Evolutionary conservation across 2,329 filamentous ascomycete species (phyloP).

Genomic region (Aspergillus niger): DNA sequence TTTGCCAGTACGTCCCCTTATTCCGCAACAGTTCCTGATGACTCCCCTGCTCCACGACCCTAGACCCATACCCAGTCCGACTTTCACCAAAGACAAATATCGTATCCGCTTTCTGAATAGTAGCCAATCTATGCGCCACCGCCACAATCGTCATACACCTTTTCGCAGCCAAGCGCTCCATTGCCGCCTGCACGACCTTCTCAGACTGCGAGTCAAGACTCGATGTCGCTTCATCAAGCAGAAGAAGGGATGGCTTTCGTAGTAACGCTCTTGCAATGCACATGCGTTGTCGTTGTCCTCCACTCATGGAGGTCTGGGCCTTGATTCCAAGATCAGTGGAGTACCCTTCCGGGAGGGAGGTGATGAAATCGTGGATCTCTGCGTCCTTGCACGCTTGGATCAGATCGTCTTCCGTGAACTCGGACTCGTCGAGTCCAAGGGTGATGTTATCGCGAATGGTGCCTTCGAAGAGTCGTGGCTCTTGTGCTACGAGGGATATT

Average conservation of each 20-base stretch:
- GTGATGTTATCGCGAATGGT: constrained; percentile 70
- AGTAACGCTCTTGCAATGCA: constrained; percentile 59
- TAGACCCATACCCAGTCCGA: constrained; percentile 31
- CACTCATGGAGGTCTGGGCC: constrained; percentile 52
- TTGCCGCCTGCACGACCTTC: constrained; percentile 67
- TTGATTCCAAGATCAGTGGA: constrained; percentile 53
- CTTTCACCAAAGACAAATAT: constrained; percentile 76
- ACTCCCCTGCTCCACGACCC: constrained; percentile 60
- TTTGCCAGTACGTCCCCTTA: not conserved
- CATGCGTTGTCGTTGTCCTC: constrained; percentile 60
- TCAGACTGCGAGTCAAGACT: constrained; percentile 68
- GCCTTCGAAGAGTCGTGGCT: constrained; percentile 70
- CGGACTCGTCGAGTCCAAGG: constrained; percentile 49
- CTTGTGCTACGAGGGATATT: constrained; percentile 73
- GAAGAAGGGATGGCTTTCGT: constrained; percentile 53
- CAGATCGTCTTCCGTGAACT: constrained; percentile 32
- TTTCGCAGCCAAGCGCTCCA: constrained; percentile 62
- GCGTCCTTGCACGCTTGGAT: constrained; percentile 36
- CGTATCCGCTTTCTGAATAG: constrained; percentile 74
- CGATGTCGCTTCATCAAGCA: constrained; percentile 63
- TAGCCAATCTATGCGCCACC: constrained; percentile 75
- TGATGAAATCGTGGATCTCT: constrained; percentile 42
- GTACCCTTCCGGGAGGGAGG: constrained; percentile 44
- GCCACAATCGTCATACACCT: constrained; percentile 68
- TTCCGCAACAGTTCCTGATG: constrained; percentile 58